Percentiles rank a stretch among this genome's conserved stretches.
Evolutionary conservation across 257 asterid species (phyloP).

Genomic region (Gentiana dahurica): DNA sequence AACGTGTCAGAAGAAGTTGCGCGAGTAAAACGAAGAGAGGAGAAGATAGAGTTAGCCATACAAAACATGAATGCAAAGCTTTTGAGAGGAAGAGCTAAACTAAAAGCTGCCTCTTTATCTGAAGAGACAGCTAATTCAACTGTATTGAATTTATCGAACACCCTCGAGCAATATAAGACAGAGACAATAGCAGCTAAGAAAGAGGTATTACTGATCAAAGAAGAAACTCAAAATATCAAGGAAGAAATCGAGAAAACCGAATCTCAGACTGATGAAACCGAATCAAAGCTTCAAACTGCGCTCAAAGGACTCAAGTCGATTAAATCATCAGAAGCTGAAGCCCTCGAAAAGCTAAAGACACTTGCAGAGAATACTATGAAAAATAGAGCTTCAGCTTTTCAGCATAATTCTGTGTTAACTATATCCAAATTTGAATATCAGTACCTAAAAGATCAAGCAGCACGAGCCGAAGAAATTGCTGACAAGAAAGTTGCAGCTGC

Average conservation of each 20-base stretch:
- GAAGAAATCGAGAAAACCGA: constrained; percentile 48
- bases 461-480: constrained; percentile 60
- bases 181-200: constrained; percentile 45
- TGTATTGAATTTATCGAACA: constrained; percentile 32
- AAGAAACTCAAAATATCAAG: constrained; percentile 35
- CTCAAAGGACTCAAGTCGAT: constrained; percentile 44
- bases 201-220: constrained; percentile 27
- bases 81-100: constrained; percentile 47
- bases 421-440: constrained; percentile 72
- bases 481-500: constrained; percentile 82
- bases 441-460: constrained; percentile 65
- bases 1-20: constrained; percentile 41
- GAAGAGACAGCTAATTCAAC: constrained; percentile 55
- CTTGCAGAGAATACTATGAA: constrained; percentile 37
- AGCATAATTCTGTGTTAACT: constrained; percentile 37
- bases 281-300: constrained; percentile 51
- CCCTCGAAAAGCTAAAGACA: constrained; percentile 50
- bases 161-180: constrained; percentile 42
- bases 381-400: constrained; percentile 45
- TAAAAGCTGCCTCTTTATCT: constrained; percentile 50
- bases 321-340: constrained; percentile 54
- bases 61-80: constrained; percentile 63
- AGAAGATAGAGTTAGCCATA: constrained; percentile 36
- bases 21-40: constrained; percentile 39
- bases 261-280: constrained; percentile 41